Evolutionary conservation across 2,329 filamentous ascomycete species (phyloP), one percentile per base, ranked within the genome.

Genomic region (Xenoacremonium recifei): DNA sequence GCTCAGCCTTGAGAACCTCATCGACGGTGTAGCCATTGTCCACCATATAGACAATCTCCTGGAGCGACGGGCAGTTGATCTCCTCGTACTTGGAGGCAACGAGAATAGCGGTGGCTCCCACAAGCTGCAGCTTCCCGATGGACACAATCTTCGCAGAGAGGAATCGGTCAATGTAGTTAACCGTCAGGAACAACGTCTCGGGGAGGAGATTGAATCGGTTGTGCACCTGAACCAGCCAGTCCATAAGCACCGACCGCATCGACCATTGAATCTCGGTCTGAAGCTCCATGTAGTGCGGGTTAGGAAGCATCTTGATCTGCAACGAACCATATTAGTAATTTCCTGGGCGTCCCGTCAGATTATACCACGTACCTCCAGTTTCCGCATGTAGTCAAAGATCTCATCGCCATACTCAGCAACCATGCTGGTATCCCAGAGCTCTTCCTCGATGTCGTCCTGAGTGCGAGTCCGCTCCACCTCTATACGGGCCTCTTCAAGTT

Each of bases 181-280:
- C 88, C 19, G 86, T 87, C 44, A 97, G 80, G 70, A 96, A 99
- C 5, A 99, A 74, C 0, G 93, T 99, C 73, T 99, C 93, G 0
- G 92, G 92, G 7, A 97, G 80, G 20, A 99, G 79, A 25, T 79
- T 82, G 70, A 99, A 99, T 25, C 93, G 88, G 55, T 85, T 82
- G 64, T 99, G 93, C 21, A 99, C 93, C 65, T 99, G 91, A 35
- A 97, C 87, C 32, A 99, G 77, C 93, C 93, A 99, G 66, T 97
- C 93, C 84, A 99, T 95, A 40, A 99, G 76, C 17, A 97, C 89
- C 5, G 90, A 86, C 35, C 93, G 89, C 93, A 97, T 99, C 3
- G 91, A 96, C 93, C 93, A 99, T 63, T 96, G 89, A 43, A 99
- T 95, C 66, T 97, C 92, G n/a, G 86, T 84, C 65, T 99, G 93